Evolutionary conservation across 768 basidiomycete genomes (phyloP), one percentile per base, ranked within the genome.

Genomic region (Russula olivacea): DNA sequence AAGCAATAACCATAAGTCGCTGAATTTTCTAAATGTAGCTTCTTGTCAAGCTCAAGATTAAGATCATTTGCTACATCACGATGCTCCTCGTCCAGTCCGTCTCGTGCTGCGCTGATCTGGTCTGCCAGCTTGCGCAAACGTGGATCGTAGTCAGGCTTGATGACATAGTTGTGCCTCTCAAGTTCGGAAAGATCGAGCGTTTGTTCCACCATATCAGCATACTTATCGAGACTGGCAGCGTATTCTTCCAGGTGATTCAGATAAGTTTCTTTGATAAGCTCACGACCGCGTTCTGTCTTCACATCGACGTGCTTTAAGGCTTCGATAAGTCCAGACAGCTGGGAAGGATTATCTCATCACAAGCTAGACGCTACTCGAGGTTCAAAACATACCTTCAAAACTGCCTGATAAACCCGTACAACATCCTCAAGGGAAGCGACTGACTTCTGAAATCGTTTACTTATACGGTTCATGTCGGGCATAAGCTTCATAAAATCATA

Each of bases 1-100:
- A 98, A 91, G 69, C 91, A 94, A 72, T 98, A 96, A 2, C 94
- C 93, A 70, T 96, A 92, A 1, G 85, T 83, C 60, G 82, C 81
- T 58, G 88, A 91, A 69, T 95, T 94, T 76, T 99, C 97, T 32
- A 99, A 77, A 73, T 98, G 97, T 12, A 98, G 75, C 76, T 98
- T 98, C 77, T 96, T 96, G 73, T 97, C 91, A 2, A 93, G 81
- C 17, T 96, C 93, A 11, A 99, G 68, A 10, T 80, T 82, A 7
- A 98, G 78, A 43, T 91, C 89, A 8, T 78, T 73, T 7, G 88
- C 88, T 0, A 85, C 87, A 1, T 77, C 69, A 8, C 77, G 74
- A 72, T 98, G 95, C 71, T 97, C 93, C 14, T 77, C 79, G 69
- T 99, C 93, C 19, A 99, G 76, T 0, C 83, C 84, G 70, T 94